Base-by-base conservation (phyloP, 1,139 yeast species). In the Protomyces gravidus region DNA sequence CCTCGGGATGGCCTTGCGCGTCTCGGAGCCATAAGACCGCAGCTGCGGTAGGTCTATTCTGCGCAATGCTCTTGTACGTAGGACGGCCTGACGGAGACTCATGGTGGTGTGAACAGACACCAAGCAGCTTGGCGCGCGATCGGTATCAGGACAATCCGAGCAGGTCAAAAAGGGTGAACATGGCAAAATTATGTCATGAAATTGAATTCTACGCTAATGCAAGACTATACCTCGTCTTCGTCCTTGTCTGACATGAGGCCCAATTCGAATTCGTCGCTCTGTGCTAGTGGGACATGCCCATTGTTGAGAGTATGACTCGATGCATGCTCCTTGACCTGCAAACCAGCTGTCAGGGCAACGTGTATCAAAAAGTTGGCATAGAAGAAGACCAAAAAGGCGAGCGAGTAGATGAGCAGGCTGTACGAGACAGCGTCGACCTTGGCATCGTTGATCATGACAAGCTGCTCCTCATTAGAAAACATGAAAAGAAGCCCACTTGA, bases 381-480 rank as follows among this genome's bases (percentile, higher is more conserved):
- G 27, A 89, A 74, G 68, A 79, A 83, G 1, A 87, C 76, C 66
- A 88, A 66, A 67, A 87, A 86, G 0, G 95, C 92, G 1, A 87
- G 87, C 3, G 90, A 81, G 17, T 83, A 73, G 3, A 86, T 77
- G n/a, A 85, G 80, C 70, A 90, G 75, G 42, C 87, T 80, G 70
- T 90, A 90, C 0, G 95, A 82, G 51, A 92, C 83, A 67, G 88
- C 94, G 71, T 88, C 95, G 7, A 95, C 83, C 3, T 89, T 89
- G 66, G 86, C 76, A 64, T 82, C 84, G 61, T 83, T 75, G 1
- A 89, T 88, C 63, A 88, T 75, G 15, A 75, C 73, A 68, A 90
- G 75, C 68, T 90, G 96, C 70, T 90, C 96, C 69, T 90, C 97
- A 63, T 80, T 89, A 26, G 97, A 97, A 26, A 88, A 81, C 96